Evolutionary conservation across 768 basidiomycete species (phyloP).

Genomic region (Dacryopinax spathularia): DNA sequence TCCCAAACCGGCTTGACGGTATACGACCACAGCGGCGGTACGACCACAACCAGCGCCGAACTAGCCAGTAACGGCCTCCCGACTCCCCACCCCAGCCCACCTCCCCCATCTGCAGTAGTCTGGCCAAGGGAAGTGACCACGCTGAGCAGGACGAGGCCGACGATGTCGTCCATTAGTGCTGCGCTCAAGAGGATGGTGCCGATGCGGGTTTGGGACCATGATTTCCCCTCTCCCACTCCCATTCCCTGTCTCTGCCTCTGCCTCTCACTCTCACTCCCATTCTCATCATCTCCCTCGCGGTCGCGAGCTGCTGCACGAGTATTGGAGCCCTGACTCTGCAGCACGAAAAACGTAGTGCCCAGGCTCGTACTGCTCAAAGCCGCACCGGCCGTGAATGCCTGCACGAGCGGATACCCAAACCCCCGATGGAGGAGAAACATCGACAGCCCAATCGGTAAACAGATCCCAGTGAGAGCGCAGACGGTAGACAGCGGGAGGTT

Average conservation of each 20-base stretch:
- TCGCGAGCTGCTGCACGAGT: too few relatives aligned
- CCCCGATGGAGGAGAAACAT: constrained; percentile 36
- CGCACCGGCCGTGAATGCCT: constrained; percentile 48
- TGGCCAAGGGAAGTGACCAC: constrained; percentile 27
- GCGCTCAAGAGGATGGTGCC: constrained; percentile 47
- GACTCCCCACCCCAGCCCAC: not conserved
- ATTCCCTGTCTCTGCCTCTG: too few relatives aligned
- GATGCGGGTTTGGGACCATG: constrained; percentile 29
- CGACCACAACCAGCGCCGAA: not conserved
- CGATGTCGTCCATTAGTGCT: constrained; percentile 51
- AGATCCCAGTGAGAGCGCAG: constrained; percentile 40
- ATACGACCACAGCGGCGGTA: not conserved
- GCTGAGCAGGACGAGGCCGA: constrained; percentile 44
- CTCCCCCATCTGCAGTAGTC: not conserved
- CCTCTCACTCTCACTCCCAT: too few relatives aligned
- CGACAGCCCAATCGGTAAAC: constrained; percentile 36
- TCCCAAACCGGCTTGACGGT: too few relatives aligned
- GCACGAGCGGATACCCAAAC: constrained; percentile 30
- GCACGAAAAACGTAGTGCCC: constrained; percentile 50
- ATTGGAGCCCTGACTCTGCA: constrained; percentile 19
- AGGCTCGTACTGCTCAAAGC: constrained; percentile 49
- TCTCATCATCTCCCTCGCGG: too few relatives aligned
- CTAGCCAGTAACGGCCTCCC: not conserved
- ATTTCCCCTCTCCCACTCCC: not conserved
- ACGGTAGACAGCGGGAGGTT: constrained; percentile 35